A percentile compares a stretch with the other conserved stretches of the same genome.
phyloP scores from a whole-genome alignment of 306 rosid species.

The Lathyrus sativus region DNA sequence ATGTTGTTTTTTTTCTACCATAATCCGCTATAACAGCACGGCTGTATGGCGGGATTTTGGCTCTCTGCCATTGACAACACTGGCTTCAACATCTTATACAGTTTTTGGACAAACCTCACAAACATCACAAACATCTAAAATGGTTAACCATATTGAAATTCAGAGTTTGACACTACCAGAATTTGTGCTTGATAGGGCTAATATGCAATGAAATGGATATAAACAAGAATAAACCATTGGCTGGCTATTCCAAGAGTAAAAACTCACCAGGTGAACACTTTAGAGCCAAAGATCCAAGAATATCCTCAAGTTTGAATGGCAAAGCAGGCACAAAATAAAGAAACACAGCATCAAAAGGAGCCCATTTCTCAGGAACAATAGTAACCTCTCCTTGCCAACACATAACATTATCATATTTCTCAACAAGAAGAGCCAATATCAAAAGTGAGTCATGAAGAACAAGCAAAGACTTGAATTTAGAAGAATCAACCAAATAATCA shows the following conservation, averaged over 20 bases:
- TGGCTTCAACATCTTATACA: no score
- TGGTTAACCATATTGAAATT: no score
- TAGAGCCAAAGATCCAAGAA: slow-evolving; percentile 61
- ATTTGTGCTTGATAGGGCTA: no score
- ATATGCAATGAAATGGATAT: slow-evolving; percentile 1
- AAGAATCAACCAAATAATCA: slow-evolving; percentile 55
- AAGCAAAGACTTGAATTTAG: slow-evolving; percentile 49
- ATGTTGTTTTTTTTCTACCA: no score
- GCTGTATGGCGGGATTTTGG: no score
- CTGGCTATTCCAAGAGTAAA: neutral
- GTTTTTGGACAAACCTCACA: no score
- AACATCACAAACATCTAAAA: no score
- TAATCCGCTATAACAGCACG: no score
- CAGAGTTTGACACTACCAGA: no score
- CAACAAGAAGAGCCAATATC: slow-evolving; percentile 64
- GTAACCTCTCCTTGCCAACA: slow-evolving; percentile 96
- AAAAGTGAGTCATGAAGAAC: slow-evolving; percentile 79
- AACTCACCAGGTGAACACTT: slow-evolving; percentile 60
- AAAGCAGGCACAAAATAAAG: slow-evolving; percentile 85
- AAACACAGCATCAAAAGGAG: slow-evolving; percentile 70
- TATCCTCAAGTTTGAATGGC: slow-evolving; percentile 58
- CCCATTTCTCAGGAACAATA: slow-evolving; percentile 72
- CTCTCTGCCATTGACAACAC: no score
- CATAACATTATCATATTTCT: slow-evolving; percentile 73
- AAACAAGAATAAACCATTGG: neutral